Evolutionary conservation across 176 grass and related monocot genomes (phyloP), one percentile per base, ranked within the genome.

Genomic region (Avena atlantica): DNA sequence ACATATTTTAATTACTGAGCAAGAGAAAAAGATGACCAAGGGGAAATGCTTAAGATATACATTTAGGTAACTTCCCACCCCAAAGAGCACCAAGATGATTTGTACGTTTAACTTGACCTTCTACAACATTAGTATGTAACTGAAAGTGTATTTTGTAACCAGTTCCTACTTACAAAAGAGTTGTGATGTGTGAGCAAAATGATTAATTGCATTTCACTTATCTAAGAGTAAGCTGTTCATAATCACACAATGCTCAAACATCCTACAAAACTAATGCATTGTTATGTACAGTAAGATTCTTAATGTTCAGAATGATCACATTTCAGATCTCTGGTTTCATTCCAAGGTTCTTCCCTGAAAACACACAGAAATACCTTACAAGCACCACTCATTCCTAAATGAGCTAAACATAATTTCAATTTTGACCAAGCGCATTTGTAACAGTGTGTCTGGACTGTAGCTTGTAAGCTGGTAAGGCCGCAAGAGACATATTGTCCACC

Each of bases 1-100:
- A 88, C 7, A 61, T 37, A 81, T 48, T 87, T 80, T 25, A 79
- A 61, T 80, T n/a, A 71, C n/a, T 74, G 79, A 40, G 52, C 37
- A 78, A 71, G 70, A 17, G 10, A 52, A 60, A 78, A 19, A 37
- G 2, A 75, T 76, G 49, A 75, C 9, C 51, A 86, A 44, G 67
- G 21, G 67, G 13, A 65, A 79, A 71, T 19, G 53, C 76, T 78
- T 42, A 71, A 89, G 66, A 45, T 21, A 79, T 63, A 23, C 64
- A 72, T 56, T 69, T 29, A 56, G 44, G 78, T 79, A 78, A 40
- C 70, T 87, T 70, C 27, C 16, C 17, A 56, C 65, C 47, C 34
- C 70, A 86, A 69, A 71, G 27, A 56, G 21, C 12, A 65, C 61
- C 3, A 42, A 86, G 19, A 15, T 74, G n/a, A 17, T 57, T 17